Percentiles rank a stretch among this genome's conserved stretches.
These are phyloP conservation scores for Talaromyces amestolkiae DNA, from an alignment of 2,329 filamentous ascomycete genomes.

Conservation along the genomic window DNA sequence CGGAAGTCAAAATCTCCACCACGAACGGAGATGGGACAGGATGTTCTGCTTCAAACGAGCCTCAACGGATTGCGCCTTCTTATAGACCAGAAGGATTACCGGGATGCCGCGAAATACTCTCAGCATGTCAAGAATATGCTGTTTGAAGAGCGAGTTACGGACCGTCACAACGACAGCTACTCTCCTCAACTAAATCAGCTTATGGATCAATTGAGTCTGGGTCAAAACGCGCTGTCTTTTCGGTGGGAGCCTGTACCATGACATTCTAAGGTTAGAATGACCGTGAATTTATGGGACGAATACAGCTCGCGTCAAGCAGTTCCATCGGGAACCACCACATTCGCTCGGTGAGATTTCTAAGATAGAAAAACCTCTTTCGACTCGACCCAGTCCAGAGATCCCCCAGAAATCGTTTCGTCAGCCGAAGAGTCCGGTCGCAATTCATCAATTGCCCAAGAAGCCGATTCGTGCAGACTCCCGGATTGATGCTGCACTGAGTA, in stretches of 20 bases:
- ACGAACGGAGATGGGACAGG: slow-evolving; percentile 22
- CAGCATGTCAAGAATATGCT: slow-evolving; percentile 32
- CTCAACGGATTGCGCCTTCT: slow-evolving; percentile 41
- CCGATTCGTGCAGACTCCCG: neutral
- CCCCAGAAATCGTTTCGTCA: neutral
- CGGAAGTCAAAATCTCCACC: slow-evolving; percentile 12
- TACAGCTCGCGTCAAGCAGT: neutral
- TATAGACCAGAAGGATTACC: slow-evolving; percentile 31
- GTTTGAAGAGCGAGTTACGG: slow-evolving; percentile 24
- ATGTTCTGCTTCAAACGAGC: slow-evolving; percentile 33
- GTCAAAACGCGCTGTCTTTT: slow-evolving; percentile 10
- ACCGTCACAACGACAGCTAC: slow-evolving; percentile 20
- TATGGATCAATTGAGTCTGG: slow-evolving; percentile 27
- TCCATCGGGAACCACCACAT: neutral
- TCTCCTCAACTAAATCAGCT: slow-evolving; percentile 27
- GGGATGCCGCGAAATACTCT: slow-evolving; percentile 32
- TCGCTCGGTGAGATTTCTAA: neutral
- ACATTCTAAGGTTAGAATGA: neutral
- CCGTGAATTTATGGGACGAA: neutral
- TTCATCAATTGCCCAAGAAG: neutral
- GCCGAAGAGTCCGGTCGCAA: neutral
- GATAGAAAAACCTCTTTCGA: neutral
- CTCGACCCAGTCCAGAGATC: neutral
- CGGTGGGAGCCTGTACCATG: neutral
- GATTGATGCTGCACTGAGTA: neutral